Evolutionary conservation across 306 rosid species (phyloP), one percentile per base, ranked within the genome.

Genomic region (Rosa multiflora): DNA sequence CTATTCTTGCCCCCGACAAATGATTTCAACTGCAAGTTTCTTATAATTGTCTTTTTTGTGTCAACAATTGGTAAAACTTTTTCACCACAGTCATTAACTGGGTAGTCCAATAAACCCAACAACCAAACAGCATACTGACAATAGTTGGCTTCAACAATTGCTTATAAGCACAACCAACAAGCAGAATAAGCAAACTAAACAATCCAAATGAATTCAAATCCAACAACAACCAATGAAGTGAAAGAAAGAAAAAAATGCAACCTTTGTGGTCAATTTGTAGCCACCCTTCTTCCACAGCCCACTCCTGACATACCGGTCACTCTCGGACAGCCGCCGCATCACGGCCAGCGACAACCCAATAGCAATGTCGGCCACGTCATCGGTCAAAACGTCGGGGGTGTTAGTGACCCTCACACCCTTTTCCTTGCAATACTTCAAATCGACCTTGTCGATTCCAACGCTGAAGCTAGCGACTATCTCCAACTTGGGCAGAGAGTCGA

Each of bases 311-410:
- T 55, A 92, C 6, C 95, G 87, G 73, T 91, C 99, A 63, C 91
- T 70, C 68, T 78, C 89, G 21, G 85, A 90, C 21, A 95, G 74
- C 81, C 92, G 78, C 75, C 99, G 75, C 82, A 89, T 55, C 12
- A 92, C 86, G 0, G 94, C 83, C 18, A 91, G 39, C 10, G 86
- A 82, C 80, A 92, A 69, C 0, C 95, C 93, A 4, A 95, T 85
- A 0, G 98, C 82, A 52, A 91, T 80, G 59, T 95, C 98, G 4
- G 96, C 97, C 1, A 86, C 94, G 0, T 95, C 99, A 1, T 95
- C 96, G 7, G 97, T 91, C 89, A 95, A 79, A n/a, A 90, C 99
- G 23, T 90, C 94, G 0, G 94, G 98, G 0, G 99, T 92, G 71
- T 88, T 84, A 35, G 92, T 90, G 14, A 95, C 99, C 47, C 88